Conservation (phyloP, 805 yeast species). For the Ogataea ganodermae region DNA sequence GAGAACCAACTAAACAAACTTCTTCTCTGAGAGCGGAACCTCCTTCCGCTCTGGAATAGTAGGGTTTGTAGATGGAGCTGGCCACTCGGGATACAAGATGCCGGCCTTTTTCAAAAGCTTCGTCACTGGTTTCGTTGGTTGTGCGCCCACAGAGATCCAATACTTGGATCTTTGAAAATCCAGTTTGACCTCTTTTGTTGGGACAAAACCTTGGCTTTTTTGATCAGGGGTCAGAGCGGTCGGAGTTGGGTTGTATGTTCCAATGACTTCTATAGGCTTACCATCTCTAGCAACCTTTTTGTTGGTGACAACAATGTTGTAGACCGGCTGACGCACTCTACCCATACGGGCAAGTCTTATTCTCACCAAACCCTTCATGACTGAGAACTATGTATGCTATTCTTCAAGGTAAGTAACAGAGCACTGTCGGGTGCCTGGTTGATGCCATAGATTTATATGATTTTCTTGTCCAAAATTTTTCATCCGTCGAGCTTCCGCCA, state of each 20-base stretch:
- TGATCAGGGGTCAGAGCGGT: conserved; percentile 66
- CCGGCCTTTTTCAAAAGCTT: conserved; percentile 80
- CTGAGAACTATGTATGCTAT: not conserved
- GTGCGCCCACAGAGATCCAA: conserved; percentile 98
- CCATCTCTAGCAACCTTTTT: conserved; percentile 77
- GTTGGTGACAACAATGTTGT: conserved; percentile 88
- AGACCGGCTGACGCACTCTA: conserved; percentile 80
- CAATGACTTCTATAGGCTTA: conserved; percentile 91
- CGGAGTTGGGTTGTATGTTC: conserved; percentile 88
- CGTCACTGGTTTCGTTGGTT: conserved; percentile 81
- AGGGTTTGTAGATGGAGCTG: conserved; percentile 43
- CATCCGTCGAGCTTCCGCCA: conserved; percentile 5
- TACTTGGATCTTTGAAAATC: conserved; percentile 90
- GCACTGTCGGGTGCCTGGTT: not conserved
- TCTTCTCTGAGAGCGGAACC: conserved; percentile 25
- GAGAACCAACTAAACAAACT: conserved; percentile 23
- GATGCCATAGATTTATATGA: not conserved
- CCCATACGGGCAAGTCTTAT: conserved; percentile 94
- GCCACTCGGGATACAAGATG: conserved; percentile 61
- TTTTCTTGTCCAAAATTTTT: conserved; percentile 7
- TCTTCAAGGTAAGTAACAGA: not conserved
- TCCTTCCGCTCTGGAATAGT: conserved; percentile 23
- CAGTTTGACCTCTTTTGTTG: conserved; percentile 75
- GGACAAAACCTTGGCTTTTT: conserved; percentile 52
- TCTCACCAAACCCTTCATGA: conserved; percentile 72